Base-by-base conservation (phyloP, 164 flowering plant genomes). In the Tinospora cordifolia region DNA sequence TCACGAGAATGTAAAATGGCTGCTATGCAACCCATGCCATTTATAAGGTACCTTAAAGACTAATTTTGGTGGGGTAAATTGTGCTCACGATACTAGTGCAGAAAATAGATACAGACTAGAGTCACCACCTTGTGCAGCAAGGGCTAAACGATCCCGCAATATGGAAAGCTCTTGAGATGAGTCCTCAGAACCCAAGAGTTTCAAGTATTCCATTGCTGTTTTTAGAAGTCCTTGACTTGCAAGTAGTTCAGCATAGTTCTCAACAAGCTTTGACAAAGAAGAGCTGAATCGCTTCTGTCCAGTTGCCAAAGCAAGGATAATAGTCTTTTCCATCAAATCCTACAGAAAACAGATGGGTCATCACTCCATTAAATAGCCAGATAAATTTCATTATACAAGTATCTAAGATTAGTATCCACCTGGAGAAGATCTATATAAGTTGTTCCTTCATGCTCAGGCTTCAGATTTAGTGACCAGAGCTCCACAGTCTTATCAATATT, bases 321-420 rank as follows among this genome's bases (percentile, higher is more conserved):
- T 86, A 41, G 96, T 92, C 84, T 95, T 95, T 76, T 95, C 99
- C 99, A 95, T 91, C 66, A 95, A 82, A 76, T 91, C 99, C 99
- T 94, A 66, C 51, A 71, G 49, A 70, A 10, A 59, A 22, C 10
- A 54, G 26, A 15, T 0, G 34, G 21, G 30, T 19, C 27, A 30
- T 69, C 65, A 74, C 5, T 58, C 24, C 40, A 12, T 30, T 26
- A 39, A 39, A 15, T 21, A 1, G 39, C 7, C 41, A 19, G 14
- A 65, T 14, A 67, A 58, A 39, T 39, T 13, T 24, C 6, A 39
- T 24, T 21, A 24, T 8, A 34, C 46, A 34, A 63, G 27, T 62
- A 26, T 38, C 24, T 3, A 4, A 57, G 17, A 4, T 59, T 27
- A 46, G 65, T 1, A 68, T 73, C 70, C 40, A 92, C 99, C 93